Percentiles rank a stretch among this genome's conserved stretches.
Conservation (phyloP, 2,329 filamentous ascomycete species). For the Aureobasidium namibiae region DNA sequence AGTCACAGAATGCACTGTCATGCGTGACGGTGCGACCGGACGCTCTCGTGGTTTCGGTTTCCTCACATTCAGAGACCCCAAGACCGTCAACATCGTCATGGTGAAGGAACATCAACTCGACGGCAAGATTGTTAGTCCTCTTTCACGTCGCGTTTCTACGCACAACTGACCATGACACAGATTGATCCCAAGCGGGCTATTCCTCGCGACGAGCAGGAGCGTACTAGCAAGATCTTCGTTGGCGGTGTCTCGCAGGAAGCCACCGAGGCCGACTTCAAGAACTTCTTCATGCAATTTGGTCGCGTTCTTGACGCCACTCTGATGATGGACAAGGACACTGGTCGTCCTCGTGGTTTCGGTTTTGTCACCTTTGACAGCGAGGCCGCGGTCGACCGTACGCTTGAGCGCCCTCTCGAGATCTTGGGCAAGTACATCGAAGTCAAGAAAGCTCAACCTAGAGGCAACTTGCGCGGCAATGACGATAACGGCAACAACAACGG, state of each 20-base stretch:
- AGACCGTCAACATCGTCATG: constrained; percentile 98
- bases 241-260: constrained; percentile 96
- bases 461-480: constrained; percentile 88
- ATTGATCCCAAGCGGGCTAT: constrained; percentile 98
- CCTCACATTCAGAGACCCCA: constrained; percentile 93
- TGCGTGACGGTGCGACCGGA: constrained; percentile 90
- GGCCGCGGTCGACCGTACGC: constrained; percentile 83
- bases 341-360: constrained; percentile 89
- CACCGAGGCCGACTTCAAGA: constrained; percentile 89
- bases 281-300: constrained; percentile 95
- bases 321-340: constrained; percentile 99
- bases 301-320: constrained; percentile 93
- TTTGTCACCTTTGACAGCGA: constrained; percentile 98
- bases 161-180: constrained; percentile 37
- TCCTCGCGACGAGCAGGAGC: constrained; percentile 93
- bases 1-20: constrained; percentile 97
- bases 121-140: constrained; percentile 80
- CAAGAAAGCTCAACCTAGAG: constrained; percentile 92
- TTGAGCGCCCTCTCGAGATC: constrained; percentile 79
- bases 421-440: constrained; percentile 96
- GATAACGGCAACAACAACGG: constrained; percentile 51
- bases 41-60: constrained; percentile 95
- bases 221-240: constrained; percentile 97
- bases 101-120: constrained; percentile 98
- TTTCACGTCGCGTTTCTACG: not conserved